Percentiles rank a stretch among this genome's conserved stretches.
These are phyloP conservation scores for Nyssa sinensis DNA, from an alignment of 148 eudicot species.

Conservation along the genomic window DNA sequence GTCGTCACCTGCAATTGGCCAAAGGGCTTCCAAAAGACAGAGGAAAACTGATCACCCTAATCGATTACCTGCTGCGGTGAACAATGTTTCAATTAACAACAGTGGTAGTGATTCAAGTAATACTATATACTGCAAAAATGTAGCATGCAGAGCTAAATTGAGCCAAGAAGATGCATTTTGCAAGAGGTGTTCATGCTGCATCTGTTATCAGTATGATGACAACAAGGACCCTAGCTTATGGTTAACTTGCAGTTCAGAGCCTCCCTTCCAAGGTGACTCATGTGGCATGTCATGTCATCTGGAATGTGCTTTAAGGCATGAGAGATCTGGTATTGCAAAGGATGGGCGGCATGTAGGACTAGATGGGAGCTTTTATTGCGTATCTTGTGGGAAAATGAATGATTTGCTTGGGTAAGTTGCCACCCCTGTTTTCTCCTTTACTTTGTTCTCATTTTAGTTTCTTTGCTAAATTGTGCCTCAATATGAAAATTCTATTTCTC, in stretches of 20 bases:
- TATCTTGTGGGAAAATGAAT: slow-evolving; percentile 84
- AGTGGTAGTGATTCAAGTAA: slow-evolving; percentile 23
- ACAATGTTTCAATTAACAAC: slow-evolving; percentile 21
- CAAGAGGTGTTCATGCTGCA: slow-evolving; percentile 89
- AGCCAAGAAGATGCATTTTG: slow-evolving; percentile 56
- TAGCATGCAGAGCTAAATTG: slow-evolving; percentile 77
- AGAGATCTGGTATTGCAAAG: slow-evolving; percentile 56
- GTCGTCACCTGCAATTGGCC: slow-evolving; percentile 28
- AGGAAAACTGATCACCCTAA: slow-evolving; percentile 60
- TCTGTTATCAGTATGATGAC: slow-evolving; percentile 76
- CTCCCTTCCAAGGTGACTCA: slow-evolving; percentile 58
- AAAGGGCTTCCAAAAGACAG: slow-evolving; percentile 50
- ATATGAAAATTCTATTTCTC: too few relatives aligned
- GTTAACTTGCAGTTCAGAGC: slow-evolving; percentile 78
- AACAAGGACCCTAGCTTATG: slow-evolving; percentile 95
- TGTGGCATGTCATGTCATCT: slow-evolving; percentile 93
- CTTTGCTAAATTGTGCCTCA: not conserved
- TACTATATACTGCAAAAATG: slow-evolving; percentile 56
- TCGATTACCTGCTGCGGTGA: slow-evolving; percentile 28
- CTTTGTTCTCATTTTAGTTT: too few relatives aligned
- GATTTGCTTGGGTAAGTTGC: slow-evolving; percentile 71
- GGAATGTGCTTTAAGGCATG: slow-evolving; percentile 74
- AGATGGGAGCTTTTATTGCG: slow-evolving; percentile 80
- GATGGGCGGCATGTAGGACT: slow-evolving; percentile 41
- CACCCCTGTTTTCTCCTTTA: not conserved